Percentiles rank a stretch among this genome's conserved stretches.
phyloP scores from a whole-genome alignment of 2,329 filamentous ascomycete species.

The Phialemonium atrogriseum region DNA sequence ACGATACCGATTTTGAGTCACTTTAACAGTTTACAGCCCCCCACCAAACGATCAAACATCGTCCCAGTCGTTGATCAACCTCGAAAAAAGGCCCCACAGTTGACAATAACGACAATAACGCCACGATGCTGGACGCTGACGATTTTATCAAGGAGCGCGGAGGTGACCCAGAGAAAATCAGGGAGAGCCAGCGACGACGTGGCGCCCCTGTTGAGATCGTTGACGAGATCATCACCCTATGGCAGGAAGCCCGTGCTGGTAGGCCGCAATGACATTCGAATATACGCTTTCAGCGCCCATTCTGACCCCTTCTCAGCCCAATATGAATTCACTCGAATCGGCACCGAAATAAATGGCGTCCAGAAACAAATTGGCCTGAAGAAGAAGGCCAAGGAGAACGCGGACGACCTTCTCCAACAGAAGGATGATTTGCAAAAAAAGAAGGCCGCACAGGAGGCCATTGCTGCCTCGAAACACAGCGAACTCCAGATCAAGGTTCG shows the following conservation, averaged over 20 bases:
- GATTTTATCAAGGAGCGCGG: conserved; percentile 58
- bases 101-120: no score
- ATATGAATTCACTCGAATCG: conserved; percentile 75
- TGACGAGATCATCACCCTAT: conserved; percentile 82
- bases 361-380: conserved; percentile 87
- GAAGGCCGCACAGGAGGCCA: conserved; percentile 71
- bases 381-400: conserved; percentile 93
- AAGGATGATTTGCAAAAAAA: conserved; percentile 71
- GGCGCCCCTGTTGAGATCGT: conserved; percentile 75
- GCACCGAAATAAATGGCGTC: conserved; percentile 75
- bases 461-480: conserved; percentile 66
- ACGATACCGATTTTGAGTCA: no score
- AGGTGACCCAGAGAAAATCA: conserved; percentile 84
- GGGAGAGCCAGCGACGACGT: conserved; percentile 80
- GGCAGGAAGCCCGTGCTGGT: conserved; percentile 71
- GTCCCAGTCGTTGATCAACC: no score
- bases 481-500: conserved; percentile 70
- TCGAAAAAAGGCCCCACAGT: no score
- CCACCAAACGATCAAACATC: no score
- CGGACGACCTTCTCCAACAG: conserved; percentile 67
- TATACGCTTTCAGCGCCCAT: no score
- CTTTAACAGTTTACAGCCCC: no score
- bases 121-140: conserved; percentile 1
- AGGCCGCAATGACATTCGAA: conserved; percentile 66
- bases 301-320: no score